Evolutionary conservation across 1,139 yeast genomes (phyloP), one percentile per base, ranked within the genome.

Genomic region (Sugiyamaella xylanicola): DNA sequence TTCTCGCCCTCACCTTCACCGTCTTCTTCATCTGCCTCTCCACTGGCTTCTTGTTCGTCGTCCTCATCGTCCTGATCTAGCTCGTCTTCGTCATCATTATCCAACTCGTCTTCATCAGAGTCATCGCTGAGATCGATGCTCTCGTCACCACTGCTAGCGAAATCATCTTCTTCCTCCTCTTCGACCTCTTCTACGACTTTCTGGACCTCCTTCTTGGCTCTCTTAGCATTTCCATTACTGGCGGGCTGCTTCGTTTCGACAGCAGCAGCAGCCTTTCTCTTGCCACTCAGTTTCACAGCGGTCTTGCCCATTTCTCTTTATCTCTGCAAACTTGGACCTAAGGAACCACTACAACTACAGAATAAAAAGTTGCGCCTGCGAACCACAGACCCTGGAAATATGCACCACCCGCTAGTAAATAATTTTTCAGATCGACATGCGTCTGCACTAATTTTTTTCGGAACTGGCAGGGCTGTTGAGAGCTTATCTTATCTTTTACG

Each of bases 1-100:
- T 51, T 63, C n/a, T 63, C 67, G 15, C 53, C 61, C 5, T 61
- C 61, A 5, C 59, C 70, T 1, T 65, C 69, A 9, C 61, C 69
- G 2, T 61, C 71, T 3, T 61, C 68, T n/a, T 57, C 67, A 2
- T 51, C 64, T 9, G 62, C 66, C 4, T 59, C 69, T 1, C 65
- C 68, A 13, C 60, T 68, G 3, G 60, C 71, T 2, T 61, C 67
- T n/a, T 65, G 70, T 11, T 60, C 68, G 2, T 65, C 72, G 9
- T 63, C 64, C 17, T 59, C 65, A 7, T 47, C 51, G 15, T 25
- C 40, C 8, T 40, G 41, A 17, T 59, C 55, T 32, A 63, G 62
- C 25, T 60, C 63, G 13, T 70, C 69, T 19, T 68, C 74, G 21
- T 65, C 71, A 8, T 51, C 57, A 46, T 67, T 68, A 40, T 67